Percentiles rank a stretch among this genome's conserved stretches.
Evolutionary conservation across 2,329 filamentous ascomycete species (phyloP).

Genomic region (Cladobotryum mycophilum): DNA sequence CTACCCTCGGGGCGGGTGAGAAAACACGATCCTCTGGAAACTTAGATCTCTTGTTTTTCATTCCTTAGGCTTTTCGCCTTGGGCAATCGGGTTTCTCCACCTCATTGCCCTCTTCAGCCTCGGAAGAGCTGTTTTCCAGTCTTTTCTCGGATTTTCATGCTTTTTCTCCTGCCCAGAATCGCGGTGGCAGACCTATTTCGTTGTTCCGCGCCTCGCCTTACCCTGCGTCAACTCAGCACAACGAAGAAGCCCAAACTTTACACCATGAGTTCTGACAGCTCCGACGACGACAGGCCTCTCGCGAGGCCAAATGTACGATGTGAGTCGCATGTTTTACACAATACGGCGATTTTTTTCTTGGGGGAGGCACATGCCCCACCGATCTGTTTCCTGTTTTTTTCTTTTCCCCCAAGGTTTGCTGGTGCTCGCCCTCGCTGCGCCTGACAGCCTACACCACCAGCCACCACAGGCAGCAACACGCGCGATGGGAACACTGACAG

Average conservation of each 20-base stretch:
- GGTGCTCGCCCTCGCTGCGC: neutral
- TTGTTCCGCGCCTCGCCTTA: slow-evolving; percentile 8
- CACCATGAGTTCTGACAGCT: slow-evolving; percentile 51
- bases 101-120: slow-evolving; percentile 25
- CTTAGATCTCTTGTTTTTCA: slow-evolving; percentile 11
- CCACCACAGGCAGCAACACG: neutral
- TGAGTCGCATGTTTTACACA: slow-evolving; percentile 42
- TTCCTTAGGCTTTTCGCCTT: slow-evolving; percentile 13
- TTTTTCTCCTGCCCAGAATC: slow-evolving; percentile 9
- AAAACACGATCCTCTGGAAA: slow-evolving; percentile 19
- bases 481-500: slow-evolving; percentile 6
- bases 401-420: neutral
- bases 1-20: slow-evolving; percentile 11
- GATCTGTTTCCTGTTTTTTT: neutral
- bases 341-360: neutral
- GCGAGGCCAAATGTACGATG: slow-evolving; percentile 61
- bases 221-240: slow-evolving; percentile 14
- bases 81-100: slow-evolving; percentile 17
- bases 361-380: too few species aligned
- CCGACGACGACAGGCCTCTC: slow-evolving; percentile 79
- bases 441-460: too few species aligned
- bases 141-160: neutral
- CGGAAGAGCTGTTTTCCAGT: neutral
- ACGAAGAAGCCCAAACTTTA: slow-evolving; percentile 11
- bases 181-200: slow-evolving; percentile 8